Base-by-base conservation (phyloP, 2,329 filamentous ascomycete genomes). In the Coleophoma cylindrospora region DNA sequence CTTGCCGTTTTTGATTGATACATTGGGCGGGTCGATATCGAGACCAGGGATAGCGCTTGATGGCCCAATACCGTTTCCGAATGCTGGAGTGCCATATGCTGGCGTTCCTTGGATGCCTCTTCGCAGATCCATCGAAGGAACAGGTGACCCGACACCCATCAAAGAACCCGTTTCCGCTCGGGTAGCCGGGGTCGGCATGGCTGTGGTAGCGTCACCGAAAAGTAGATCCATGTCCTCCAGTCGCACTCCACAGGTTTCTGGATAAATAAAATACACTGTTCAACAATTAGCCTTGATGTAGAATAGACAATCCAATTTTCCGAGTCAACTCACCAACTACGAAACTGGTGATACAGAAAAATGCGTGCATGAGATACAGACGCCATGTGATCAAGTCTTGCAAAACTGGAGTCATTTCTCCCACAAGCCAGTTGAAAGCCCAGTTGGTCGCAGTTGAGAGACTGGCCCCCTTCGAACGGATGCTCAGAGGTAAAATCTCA, bases 351-450 rank as follows among this genome's bases (percentile, higher is more conserved):
- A 89, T 90, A 67, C 94, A 99, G 74, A 96, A 97, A 69, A 97
- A 96, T 2, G 94, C 94, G 69, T 99, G 94, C 14, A 99, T 76
- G 44, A 99, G 79, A 64, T 99, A 99, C 53, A 97, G 75, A 34
- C 94, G 83, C 94, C 94, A 99, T 61, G 87, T 82, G 62, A 99
- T 97, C 70, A 79, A 83, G 61, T 94, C 89, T 68, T 99, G 92
- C 52, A 97, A 74, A 49, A 97, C 84, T 2, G 94, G 94, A 0
- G 94, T 99, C 76, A 97, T 81, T 69, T 95, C 89, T 58, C 94
- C 94, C 3, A 97, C 94, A 22, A 97, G 75, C 88, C 91, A 99
- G 71, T 99, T 99, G 71, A 94, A 96, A 1, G 92, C 91, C 94
- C 94, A 99, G 66, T 99, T 99, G 33, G 91, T 86, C 15, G 94